Conservation (phyloP, 2,329 filamentous ascomycete species). For the Cercospora sp. region DNA sequence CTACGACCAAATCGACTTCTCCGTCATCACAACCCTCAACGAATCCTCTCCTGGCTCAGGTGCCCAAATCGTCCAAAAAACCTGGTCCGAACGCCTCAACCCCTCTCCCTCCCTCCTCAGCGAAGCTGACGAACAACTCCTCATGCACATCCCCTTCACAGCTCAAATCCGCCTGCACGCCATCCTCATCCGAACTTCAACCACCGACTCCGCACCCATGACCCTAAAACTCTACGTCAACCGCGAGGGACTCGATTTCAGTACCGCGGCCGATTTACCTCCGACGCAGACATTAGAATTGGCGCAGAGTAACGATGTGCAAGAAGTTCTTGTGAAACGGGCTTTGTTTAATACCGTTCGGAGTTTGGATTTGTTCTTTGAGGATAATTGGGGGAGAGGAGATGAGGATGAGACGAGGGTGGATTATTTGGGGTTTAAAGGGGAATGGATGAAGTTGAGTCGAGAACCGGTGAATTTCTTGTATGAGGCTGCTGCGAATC, state of each 20-base stretch:
- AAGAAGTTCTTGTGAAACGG: slow-evolving; percentile 86
- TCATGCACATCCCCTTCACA: slow-evolving; percentile 93
- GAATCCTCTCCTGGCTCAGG: slow-evolving; percentile 71
- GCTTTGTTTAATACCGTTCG: slow-evolving; percentile 86
- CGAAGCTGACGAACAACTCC: slow-evolving; percentile 87
- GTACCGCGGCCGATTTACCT: slow-evolving; percentile 57
- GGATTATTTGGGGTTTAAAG: slow-evolving; percentile 87
- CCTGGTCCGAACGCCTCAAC: slow-evolving; percentile 78
- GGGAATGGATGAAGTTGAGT: slow-evolving; percentile 86
- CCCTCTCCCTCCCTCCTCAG: slow-evolving; percentile 75
- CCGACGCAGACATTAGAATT: slow-evolving; percentile 77
- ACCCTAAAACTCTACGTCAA: slow-evolving; percentile 89
- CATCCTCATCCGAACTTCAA: slow-evolving; percentile 79
- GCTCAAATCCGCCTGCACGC: slow-evolving; percentile 91
- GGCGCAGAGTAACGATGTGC: slow-evolving; percentile 74
- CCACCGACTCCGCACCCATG: slow-evolving; percentile 68
- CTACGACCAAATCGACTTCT: slow-evolving; percentile 90
- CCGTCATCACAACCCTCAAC: slow-evolving; percentile 80
- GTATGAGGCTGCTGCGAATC: slow-evolving; percentile 93
- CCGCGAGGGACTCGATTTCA: slow-evolving; percentile 82
- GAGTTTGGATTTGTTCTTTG: slow-evolving; percentile 80
- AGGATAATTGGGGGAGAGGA: slow-evolving; percentile 78
- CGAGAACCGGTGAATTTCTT: slow-evolving; percentile 80
- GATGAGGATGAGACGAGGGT: slow-evolving; percentile 79
- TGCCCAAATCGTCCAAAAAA: slow-evolving; percentile 78